Conservation (phyloP, 2,329 filamentous ascomycete species). For the Fusarium chlamydosporum region DNA sequence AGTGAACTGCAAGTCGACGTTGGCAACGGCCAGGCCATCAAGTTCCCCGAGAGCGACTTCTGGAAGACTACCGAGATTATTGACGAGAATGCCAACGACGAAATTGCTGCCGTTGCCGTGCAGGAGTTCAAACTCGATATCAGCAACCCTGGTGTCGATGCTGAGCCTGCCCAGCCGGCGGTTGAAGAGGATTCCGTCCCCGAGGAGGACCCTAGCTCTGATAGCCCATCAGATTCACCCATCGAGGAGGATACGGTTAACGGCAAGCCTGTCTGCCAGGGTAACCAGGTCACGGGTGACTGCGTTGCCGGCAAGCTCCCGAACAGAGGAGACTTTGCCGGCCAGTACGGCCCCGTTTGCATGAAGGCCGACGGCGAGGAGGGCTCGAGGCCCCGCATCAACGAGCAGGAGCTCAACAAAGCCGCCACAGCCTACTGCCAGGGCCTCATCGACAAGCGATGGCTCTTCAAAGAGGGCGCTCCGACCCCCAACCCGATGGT, state of each 20-base stretch:
- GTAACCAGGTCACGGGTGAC: conserved; percentile 10
- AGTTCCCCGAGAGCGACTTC: conserved; percentile 13
- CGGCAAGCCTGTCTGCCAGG: conserved; percentile 9
- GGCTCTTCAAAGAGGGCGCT: conserved; percentile 16
- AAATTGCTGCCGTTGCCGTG: conserved; percentile 8
- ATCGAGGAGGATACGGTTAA: conserved; percentile 9
- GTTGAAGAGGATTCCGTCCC: conserved; percentile 3
- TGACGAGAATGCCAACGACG: conserved; percentile 9
- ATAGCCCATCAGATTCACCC: conserved; percentile 6
- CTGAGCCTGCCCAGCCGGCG: conserved; percentile 10
- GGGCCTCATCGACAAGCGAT: conserved; percentile 14
- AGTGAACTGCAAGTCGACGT: conserved; percentile 4
- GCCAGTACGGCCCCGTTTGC: conserved; percentile 18
- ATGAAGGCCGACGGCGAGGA: conserved; percentile 7
- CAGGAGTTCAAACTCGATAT: conserved; percentile 20
- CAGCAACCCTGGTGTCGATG: conserved; percentile 3
- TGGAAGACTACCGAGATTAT: conserved; percentile 14
- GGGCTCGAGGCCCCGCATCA: conserved; percentile 5
- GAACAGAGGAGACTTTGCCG: conserved; percentile 10
- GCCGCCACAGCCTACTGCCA: conserved; percentile 10
- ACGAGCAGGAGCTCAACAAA: conserved; percentile 16
- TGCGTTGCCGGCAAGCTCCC: conserved; percentile 11
- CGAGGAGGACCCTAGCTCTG: conserved; percentile 5
- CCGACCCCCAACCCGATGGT: conserved; percentile 8
- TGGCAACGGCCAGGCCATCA: conserved; percentile 3